Base-by-base conservation (phyloP, 2,329 filamentous ascomycete species). In the Fusarium transvaalense region DNA sequence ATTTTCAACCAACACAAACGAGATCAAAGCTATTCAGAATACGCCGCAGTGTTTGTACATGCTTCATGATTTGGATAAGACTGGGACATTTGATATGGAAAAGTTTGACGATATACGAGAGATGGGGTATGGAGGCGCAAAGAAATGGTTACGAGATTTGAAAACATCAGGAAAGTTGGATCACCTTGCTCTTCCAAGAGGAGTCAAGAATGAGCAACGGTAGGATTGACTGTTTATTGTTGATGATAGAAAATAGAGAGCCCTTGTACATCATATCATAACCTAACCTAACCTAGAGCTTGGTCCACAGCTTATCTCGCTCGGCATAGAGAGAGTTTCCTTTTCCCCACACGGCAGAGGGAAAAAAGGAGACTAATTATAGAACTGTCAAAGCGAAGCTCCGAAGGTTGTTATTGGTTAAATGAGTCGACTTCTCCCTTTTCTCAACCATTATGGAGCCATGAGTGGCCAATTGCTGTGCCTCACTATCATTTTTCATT, bases 271-370 rank as follows among this genome's bases (percentile, higher is more conserved):
- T n/a, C n/a, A n/a, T n/a, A n/a, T n/a, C n/a, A n/a, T n/a, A n/a
- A n/a, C n/a, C n/a, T 10, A 29, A 29, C 27, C 6, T 37, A 50
- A 50, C 32, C 32, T 50, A n/a, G 32, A 50, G 47, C 47, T 50
- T 38, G 32, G 47, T 50, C 47, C 47, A 50, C 47, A 50, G 47
- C 47, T 50, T 50, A 50, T 50, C 32, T 50, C 47, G 47, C 32
- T 50, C 47, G 47, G 32, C 13, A 50, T 38, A 10, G 14, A 27
- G 12, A 25, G n/a, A n/a, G n/a, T n/a, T n/a, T n/a, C 27, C 10
- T 29, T 5, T 17, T 38, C 32, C 47, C 47, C 47, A 50, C 47
- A 38, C 47, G 47, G 47, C 47, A 50, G 47, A 50, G 47, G 47
- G 27, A 21, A 6, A 14, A 41, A 23, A 17, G 5, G 10, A 4